phyloP scores from a whole-genome alignment of 192 early-diverging fungal genomes.

The Umbelopsis isabellina region DNA sequence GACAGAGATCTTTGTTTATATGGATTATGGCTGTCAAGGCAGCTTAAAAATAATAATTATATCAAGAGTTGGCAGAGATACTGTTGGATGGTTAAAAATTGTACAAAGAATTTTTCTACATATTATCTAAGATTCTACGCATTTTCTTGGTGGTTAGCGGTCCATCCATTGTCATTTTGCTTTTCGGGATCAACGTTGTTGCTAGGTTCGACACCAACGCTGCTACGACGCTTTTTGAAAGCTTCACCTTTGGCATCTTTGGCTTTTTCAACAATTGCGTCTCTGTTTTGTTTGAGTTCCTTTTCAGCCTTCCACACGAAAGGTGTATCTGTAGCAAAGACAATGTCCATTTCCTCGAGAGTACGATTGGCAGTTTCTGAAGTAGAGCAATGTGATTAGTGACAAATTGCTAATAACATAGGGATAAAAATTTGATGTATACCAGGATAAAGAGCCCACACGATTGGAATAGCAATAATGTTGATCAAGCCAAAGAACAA shows the following conservation, averaged over 20 bases:
- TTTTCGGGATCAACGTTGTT: background rate
- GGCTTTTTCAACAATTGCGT: background rate
- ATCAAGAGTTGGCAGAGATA: too few relatives aligned
- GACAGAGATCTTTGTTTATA: background rate
- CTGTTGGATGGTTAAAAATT: background rate
- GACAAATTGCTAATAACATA: too few relatives aligned
- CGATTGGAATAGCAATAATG: slow-evolving; percentile 40
- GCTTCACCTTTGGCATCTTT: background rate
- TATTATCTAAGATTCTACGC: background rate
- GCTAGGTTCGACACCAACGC: background rate
- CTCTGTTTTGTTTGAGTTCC: slow-evolving; percentile 21
- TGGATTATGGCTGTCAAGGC: too few relatives aligned
- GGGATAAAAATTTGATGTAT: background rate
- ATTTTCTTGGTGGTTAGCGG: background rate
- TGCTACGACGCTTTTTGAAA: background rate
- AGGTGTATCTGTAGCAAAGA: slow-evolving; percentile 31
- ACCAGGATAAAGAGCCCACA: slow-evolving; percentile 51
- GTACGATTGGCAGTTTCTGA: slow-evolving; percentile 38
- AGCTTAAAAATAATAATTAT: too few relatives aligned
- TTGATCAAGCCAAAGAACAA: slow-evolving; percentile 53
- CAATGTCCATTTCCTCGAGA: slow-evolving; percentile 34
- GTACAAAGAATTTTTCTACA: background rate
- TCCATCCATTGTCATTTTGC: slow-evolving; percentile 10
- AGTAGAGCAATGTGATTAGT: background rate
- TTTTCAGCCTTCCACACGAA: slow-evolving; percentile 37